Conservation (phyloP, 2,329 filamentous ascomycete genomes). For the Neoarthrinium moseri region DNA sequence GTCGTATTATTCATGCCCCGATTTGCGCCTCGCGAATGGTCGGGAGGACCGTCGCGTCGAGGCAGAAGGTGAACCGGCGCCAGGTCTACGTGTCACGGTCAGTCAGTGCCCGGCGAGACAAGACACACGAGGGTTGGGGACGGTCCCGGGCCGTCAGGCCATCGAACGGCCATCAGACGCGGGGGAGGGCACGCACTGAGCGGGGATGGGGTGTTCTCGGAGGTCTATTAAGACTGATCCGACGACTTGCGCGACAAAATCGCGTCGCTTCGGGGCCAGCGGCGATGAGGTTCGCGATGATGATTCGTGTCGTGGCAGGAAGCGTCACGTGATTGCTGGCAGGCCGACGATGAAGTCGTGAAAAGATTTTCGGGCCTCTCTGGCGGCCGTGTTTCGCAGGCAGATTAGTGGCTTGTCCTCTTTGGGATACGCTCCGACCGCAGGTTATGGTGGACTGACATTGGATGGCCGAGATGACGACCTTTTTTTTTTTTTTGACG, state of each 20-base stretch:
- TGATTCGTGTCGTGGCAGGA: constrained; percentile 20
- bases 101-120: constrained; percentile 13
- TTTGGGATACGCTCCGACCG: too few relatives aligned
- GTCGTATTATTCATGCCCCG: constrained; percentile 58
- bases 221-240: constrained; percentile 21
- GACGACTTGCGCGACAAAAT: constrained; percentile 22
- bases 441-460: too few relatives aligned
- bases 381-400: constrained; percentile 4
- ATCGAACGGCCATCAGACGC: constrained; percentile 11
- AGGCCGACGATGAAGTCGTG: too few relatives aligned
- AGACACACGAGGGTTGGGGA: constrained; percentile 5
- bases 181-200: constrained; percentile 24
- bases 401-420: not conserved
- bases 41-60: constrained; percentile 54
- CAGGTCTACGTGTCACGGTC: constrained; percentile 39
- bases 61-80: constrained; percentile 54
- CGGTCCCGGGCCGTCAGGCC: not conserved
- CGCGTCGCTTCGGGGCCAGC: constrained; percentile 17
- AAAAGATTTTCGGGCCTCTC: constrained; percentile 5
- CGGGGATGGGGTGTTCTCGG: constrained; percentile 10
- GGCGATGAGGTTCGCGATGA: constrained; percentile 27
- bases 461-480: too few relatives aligned
- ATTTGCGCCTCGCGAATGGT: constrained; percentile 53
- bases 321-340: constrained; percentile 11
- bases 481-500: too few relatives aligned